These are phyloP conservation scores for Elsinoe ampelina DNA, from an alignment of 2,329 filamentous ascomycete species.

Conservation along the genomic window DNA sequence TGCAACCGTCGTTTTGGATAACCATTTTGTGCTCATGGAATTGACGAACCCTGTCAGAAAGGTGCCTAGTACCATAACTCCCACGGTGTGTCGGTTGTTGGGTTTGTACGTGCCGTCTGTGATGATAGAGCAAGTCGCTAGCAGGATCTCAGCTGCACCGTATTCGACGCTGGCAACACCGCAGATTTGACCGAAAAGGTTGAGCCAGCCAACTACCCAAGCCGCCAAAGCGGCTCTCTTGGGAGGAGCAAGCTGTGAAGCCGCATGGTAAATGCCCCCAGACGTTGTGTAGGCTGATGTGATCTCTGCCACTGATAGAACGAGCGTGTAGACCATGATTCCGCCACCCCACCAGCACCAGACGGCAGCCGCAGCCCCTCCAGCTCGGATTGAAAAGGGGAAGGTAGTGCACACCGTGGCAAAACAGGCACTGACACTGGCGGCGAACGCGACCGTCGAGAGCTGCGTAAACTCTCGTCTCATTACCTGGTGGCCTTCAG, in stretches of 20 bases:
- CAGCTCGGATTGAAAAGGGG: constrained; percentile 44
- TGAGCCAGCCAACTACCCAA: constrained; percentile 37
- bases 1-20: constrained; percentile 49
- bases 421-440: constrained; percentile 46
- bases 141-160: constrained; percentile 47
- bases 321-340: constrained; percentile 37
- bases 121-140: constrained; percentile 46
- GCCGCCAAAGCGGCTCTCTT: constrained; percentile 41
- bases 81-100: constrained; percentile 40
- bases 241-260: constrained; percentile 44
- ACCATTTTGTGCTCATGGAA: constrained; percentile 48
- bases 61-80: constrained; percentile 47
- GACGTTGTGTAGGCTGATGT: constrained; percentile 51
- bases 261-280: constrained; percentile 47
- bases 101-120: constrained; percentile 28
- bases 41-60: constrained; percentile 46
- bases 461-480: constrained; percentile 51
- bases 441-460: constrained; percentile 52
- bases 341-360: constrained; percentile 52
- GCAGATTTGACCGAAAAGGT: constrained; percentile 41
- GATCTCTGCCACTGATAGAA: constrained; percentile 44
- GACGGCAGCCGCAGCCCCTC: constrained; percentile 45
- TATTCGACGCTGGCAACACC: constrained; percentile 51
- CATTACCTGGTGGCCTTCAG: constrained; percentile 27
- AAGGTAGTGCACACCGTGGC: constrained; percentile 49